These are phyloP conservation scores for Lichenothelia convexa DNA, from an alignment of 495 filamentous ascomycete species.

Conservation along the genomic window DNA sequence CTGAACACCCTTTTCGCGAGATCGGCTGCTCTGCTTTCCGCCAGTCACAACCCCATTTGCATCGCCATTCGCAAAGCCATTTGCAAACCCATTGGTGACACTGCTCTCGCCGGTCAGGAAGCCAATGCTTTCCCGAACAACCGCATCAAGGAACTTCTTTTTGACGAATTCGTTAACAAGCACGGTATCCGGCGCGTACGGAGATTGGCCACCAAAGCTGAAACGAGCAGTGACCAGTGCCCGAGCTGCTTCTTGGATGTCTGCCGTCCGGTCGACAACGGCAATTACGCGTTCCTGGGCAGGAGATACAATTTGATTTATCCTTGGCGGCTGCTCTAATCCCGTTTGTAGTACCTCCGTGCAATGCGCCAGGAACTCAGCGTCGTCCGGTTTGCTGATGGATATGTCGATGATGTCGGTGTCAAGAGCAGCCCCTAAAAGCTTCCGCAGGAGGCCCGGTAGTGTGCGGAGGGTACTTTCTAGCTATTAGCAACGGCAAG, in stretches of 20 bases:
- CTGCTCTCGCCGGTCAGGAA: conserved; percentile 6
- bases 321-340: conserved; percentile 1
- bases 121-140: conserved; percentile 20
- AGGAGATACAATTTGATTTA: conserved; percentile 17
- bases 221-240: conserved; percentile 30
- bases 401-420: conserved; percentile 26
- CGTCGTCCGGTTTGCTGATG: conserved; percentile 1
- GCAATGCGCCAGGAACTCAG: conserved; percentile 1
- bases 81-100: too few species aligned
- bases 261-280: conserved; percentile 33
- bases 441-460: conserved; percentile 20
- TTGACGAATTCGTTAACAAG: conserved; percentile 38
- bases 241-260: conserved; percentile 27
- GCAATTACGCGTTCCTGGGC: conserved; percentile 23
- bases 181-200: conserved; percentile 36
- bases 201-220: conserved; percentile 28
- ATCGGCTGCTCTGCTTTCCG: too few species aligned
- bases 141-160: conserved; percentile 29
- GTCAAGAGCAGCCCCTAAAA: conserved; percentile 25
- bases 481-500: conserved; percentile 14
- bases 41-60: too few species aligned
- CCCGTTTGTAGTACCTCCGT: conserved; percentile 9
- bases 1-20: too few species aligned
- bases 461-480: conserved; percentile 19
- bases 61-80: too few species aligned